Percentiles rank a stretch among this genome's conserved stretches.
phyloP scores from a whole-genome alignment of 73 alveolate species.

The Durusdinium trenchii region DNA sequence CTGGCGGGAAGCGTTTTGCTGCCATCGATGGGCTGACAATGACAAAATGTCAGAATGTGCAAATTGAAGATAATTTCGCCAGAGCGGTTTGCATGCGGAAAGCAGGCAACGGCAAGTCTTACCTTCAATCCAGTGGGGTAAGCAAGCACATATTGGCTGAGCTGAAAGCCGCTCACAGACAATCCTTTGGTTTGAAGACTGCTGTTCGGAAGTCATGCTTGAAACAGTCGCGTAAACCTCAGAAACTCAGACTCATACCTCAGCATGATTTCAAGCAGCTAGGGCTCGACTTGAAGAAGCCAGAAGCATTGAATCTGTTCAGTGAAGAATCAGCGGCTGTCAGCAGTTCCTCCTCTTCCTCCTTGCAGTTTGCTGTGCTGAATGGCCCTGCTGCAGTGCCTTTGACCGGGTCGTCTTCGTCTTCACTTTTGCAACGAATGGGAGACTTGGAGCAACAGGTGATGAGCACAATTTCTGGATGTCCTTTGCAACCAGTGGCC shows the following conservation, averaged over 20 bases:
- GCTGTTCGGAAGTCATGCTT: not conserved
- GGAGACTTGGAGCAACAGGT: not conserved
- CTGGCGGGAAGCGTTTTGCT: not conserved
- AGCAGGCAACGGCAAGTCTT: not conserved
- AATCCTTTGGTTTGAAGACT: not conserved
- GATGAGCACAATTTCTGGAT: not conserved
- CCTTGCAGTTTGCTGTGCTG: not conserved
- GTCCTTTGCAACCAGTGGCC: not conserved
- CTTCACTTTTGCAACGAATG: not conserved
- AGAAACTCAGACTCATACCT: not conserved
- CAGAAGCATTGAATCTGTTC: no score
- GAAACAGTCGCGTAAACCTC: not conserved
- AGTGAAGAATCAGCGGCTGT: not conserved
- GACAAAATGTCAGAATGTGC: not conserved
- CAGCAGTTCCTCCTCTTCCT: not conserved
- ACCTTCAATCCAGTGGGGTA: not conserved
- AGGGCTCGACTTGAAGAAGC: no score
- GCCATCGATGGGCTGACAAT: not conserved
- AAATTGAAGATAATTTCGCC: not conserved
- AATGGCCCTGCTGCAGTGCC: not conserved
- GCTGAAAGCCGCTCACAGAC: not conserved
- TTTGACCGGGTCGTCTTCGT: not conserved
- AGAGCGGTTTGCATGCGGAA: not conserved
- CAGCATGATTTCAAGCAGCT: not conserved
- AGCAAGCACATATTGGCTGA: not conserved